These are phyloP conservation scores for Papiliotrema flavescens DNA, from an alignment of 1,284 basidiomycete genomes.

Conservation along the genomic window DNA sequence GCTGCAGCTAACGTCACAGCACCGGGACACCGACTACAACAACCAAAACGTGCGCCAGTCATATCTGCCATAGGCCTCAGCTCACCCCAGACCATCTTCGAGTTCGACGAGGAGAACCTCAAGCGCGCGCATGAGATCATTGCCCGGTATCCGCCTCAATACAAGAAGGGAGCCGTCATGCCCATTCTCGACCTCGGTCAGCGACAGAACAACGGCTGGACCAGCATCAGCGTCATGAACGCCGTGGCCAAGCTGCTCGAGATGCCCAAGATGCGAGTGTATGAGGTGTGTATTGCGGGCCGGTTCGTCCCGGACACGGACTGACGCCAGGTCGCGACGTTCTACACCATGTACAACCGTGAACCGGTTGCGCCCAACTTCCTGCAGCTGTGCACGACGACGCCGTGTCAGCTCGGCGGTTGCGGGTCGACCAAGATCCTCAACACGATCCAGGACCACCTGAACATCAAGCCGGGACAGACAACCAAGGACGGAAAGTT, in stretches of 20 bases:
- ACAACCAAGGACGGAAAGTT: conserved; percentile 95
- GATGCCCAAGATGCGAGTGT: conserved; percentile 98
- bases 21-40: conserved; percentile 90
- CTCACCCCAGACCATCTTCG: conserved; percentile 72
- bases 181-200: conserved; percentile 95
- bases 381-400: conserved; percentile 98
- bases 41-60: conserved; percentile 64
- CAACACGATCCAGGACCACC: conserved; percentile 75
- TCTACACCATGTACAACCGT: conserved; percentile 99
- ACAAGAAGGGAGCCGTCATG: conserved; percentile 97
- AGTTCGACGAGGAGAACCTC: conserved; percentile 75
- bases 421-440: conserved; percentile 79
- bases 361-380: conserved; percentile 95
- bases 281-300: conserved; percentile 59
- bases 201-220: conserved; percentile 97
- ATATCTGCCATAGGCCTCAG: background rate
- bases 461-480: conserved; percentile 81
- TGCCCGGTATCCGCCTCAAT: conserved; percentile 88
- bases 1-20: conserved; percentile 53
- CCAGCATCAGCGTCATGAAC: conserved; percentile 99
- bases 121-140: conserved; percentile 86
- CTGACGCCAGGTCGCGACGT: conserved; percentile 86
- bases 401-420: conserved; percentile 94
- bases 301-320: too few species aligned
- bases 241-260: conserved; percentile 87